Evolutionary conservation across 345 rosid genomes (phyloP).

Genomic region (Zanthoxylum bungeanum): DNA sequence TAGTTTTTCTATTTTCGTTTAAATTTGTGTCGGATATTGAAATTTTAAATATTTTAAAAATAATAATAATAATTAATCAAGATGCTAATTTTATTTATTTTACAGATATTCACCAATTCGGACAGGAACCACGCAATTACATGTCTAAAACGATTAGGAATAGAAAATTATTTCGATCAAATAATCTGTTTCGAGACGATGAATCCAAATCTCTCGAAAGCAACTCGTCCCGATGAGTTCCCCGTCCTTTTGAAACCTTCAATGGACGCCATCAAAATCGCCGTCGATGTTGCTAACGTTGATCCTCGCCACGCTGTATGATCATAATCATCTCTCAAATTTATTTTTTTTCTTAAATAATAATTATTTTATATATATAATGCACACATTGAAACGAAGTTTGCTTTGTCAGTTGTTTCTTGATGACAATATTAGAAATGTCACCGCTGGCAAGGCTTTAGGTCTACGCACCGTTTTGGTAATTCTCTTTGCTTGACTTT

Average conservation of each 20-base stretch:
- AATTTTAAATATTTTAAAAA: no score
- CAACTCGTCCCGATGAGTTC: slow-evolving; percentile 62
- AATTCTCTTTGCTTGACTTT: background rate
- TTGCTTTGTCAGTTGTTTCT: slow-evolving; percentile 53
- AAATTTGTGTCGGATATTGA: no score
- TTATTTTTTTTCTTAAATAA: background rate
- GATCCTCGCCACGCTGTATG: slow-evolving; percentile 71
- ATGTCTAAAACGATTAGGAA: slow-evolving; percentile 49
- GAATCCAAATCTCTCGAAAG: slow-evolving; percentile 66
- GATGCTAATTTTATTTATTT: background rate
- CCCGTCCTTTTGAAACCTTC: slow-evolving; percentile 85
- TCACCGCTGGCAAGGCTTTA: slow-evolving; percentile 67
- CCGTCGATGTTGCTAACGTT: slow-evolving; percentile 51
- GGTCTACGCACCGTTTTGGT: slow-evolving; percentile 81
- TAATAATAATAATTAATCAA: no score
- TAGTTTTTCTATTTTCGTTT: no score
- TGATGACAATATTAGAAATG: slow-evolving; percentile 69
- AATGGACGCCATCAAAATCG: slow-evolving; percentile 67
- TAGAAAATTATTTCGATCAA: slow-evolving; percentile 81
- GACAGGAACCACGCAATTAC: slow-evolving; percentile 69
- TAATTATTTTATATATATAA: background rate
- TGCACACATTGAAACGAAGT: background rate
- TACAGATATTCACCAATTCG: slow-evolving; percentile 88
- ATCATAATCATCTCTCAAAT: background rate
- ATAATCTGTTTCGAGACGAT: slow-evolving; percentile 87